phyloP scores from a whole-genome alignment of 768 basidiomycete species.

The Kwoniella sp. region DNA sequence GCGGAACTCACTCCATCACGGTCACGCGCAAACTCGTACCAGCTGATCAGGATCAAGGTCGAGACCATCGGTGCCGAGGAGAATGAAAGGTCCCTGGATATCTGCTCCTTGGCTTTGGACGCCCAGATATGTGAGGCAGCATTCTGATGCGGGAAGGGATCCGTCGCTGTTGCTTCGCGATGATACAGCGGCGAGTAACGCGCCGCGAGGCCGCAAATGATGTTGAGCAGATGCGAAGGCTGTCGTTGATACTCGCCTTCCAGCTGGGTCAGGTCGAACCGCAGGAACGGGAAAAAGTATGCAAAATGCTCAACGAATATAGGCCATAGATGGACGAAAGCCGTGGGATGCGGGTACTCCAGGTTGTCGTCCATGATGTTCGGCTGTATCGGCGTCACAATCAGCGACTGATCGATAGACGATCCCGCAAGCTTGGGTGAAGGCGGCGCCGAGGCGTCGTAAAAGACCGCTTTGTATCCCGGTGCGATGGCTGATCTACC shows the following conservation, averaged over 20 bases:
- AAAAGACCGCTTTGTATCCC: conserved; percentile 14
- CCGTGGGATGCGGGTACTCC: conserved; percentile 5
- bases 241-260: neutral
- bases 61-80: conserved; percentile 8
- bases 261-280: neutral
- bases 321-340: conserved; percentile 6
- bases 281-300: conserved; percentile 22
- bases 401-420: neutral
- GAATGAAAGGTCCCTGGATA: conserved; percentile 2
- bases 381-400: neutral
- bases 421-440: neutral
- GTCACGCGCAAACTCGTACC: conserved; percentile 25
- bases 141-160: neutral
- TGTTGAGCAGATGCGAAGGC: conserved; percentile 17
- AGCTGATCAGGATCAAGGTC: conserved; percentile 21
- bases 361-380: neutral
- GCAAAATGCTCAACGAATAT: conserved; percentile 19
- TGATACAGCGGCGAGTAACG: conserved; percentile 13
- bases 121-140: conserved; percentile 8
- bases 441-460: conserved; percentile 17
- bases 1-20: conserved; percentile 14
- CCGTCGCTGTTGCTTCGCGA: neutral
- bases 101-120: conserved; percentile 20
- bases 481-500: conserved; percentile 23
- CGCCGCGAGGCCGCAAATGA: conserved; percentile 15